Conservation (phyloP, 768 basidiomycete species). For the Lactifluus subvellereus region DNA sequence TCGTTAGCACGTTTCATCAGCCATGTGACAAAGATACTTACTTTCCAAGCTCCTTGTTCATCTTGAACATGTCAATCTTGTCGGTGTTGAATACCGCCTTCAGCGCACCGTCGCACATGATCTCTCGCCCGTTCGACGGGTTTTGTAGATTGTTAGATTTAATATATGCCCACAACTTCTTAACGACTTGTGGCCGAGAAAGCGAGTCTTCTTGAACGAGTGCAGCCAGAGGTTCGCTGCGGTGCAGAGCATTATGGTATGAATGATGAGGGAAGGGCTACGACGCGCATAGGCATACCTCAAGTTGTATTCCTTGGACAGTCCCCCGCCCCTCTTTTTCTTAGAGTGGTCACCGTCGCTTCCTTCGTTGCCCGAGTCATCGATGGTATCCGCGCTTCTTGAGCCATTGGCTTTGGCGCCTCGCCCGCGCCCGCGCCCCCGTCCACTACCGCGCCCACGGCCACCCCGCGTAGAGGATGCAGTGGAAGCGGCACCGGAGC, state of each 20-base stretch:
- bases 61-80: conserved; percentile 88
- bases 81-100: conserved; percentile 73
- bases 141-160: conserved; percentile 80
- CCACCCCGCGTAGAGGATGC: conserved; percentile 19
- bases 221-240: conserved; percentile 66
- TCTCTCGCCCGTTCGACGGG: conserved; percentile 75
- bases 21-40: conserved; percentile 32
- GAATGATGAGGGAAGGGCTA: conserved; percentile 9
- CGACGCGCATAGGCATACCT: conserved; percentile 44
- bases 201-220: conserved; percentile 62
- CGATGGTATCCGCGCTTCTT: conserved; percentile 32
- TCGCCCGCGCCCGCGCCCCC: conserved; percentile 22
- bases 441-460: conserved; percentile 20
- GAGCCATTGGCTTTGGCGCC: conserved; percentile 30
- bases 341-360: conserved; percentile 36
- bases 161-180: conserved; percentile 86
- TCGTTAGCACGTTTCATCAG: background rate
- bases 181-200: conserved; percentile 87
- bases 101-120: conserved; percentile 71
- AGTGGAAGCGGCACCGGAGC: conserved; percentile 25
- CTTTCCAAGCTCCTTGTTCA: conserved; percentile 88
- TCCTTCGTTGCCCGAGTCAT: conserved; percentile 34
- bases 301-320: conserved; percentile 68
- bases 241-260: background rate
- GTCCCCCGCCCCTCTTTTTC: conserved; percentile 51